Evolutionary conservation across 2,329 filamentous ascomycete genomes (phyloP).

Genomic region (Rutstroemia sp.): DNA sequence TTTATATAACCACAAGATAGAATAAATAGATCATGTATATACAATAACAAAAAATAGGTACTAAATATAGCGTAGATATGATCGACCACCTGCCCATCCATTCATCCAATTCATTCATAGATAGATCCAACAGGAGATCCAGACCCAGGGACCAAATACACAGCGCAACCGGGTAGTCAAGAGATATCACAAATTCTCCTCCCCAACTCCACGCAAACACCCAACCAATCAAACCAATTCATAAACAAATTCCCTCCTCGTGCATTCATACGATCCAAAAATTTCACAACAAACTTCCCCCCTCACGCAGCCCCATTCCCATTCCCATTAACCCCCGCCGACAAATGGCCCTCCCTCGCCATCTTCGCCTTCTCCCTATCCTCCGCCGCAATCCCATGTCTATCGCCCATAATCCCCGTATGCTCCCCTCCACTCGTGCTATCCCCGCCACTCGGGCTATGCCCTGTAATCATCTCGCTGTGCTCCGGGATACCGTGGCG

Average conservation of each 20-base stretch:
- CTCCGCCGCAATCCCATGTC: slow-evolving; percentile 43
- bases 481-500: slow-evolving; percentile 69
- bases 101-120: no score
- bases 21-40: neutral
- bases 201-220: no score
- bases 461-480: slow-evolving; percentile 55
- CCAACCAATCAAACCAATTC: no score
- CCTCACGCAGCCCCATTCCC: neutral
- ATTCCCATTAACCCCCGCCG: neutral
- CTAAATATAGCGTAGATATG: neutral
- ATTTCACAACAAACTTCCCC: neutral
- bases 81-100: no score
- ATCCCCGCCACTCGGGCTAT: neutral
- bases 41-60: neutral
- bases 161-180: no score
- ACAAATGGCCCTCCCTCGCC: neutral
- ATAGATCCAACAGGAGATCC: no score
- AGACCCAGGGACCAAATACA: no score
- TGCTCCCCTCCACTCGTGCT: slow-evolving; percentile 24
- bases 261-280: no score
- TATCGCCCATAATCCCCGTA: slow-evolving; percentile 41
- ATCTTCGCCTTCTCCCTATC: slow-evolving; percentile 29
- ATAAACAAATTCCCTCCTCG: no score
- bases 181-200: no score
- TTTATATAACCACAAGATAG: neutral